These are phyloP conservation scores for Cryptococcus neoformans DNA, from an alignment of 1,284 basidiomycete genomes.

Conservation along the genomic window DNA sequence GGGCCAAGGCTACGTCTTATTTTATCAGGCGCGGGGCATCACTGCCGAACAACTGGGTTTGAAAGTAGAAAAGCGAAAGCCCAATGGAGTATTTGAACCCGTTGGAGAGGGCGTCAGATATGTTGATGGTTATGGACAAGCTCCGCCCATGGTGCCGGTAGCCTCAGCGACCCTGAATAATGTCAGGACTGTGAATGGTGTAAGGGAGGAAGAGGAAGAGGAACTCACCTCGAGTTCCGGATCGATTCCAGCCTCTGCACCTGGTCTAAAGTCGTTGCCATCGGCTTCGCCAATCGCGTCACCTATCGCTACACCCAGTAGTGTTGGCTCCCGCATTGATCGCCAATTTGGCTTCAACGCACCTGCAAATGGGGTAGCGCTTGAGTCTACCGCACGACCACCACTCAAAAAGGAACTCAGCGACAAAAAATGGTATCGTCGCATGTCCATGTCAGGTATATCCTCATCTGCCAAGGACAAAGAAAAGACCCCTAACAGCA, in stretches of 20 bases:
- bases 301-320: not conserved
- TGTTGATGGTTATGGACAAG: not conserved
- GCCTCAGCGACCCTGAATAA: not conserved
- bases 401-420: no score
- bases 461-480: no score
- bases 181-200: not conserved
- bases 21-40: conserved; percentile 91
- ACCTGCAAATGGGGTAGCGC: no score
- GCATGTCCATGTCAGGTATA: no score
- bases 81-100: conserved; percentile 1
- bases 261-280: not conserved
- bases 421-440: no score
- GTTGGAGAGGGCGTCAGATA: not conserved
- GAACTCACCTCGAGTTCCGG: no score
- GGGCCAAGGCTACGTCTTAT: conserved; percentile 93
- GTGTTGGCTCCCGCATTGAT: not conserved
- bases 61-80: conserved; percentile 10
- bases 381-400: no score
- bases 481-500: no score
- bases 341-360: conserved; percentile 9
- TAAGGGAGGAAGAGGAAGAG: not conserved
- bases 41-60: conserved; percentile 65
- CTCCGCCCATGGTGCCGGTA: no score
- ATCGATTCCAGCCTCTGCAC: not conserved
- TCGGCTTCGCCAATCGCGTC: not conserved